Evolutionary conservation across 805 yeast species (phyloP), one percentile per base, ranked within the genome.

Genomic region (Zygotorulaspora florentina): DNA sequence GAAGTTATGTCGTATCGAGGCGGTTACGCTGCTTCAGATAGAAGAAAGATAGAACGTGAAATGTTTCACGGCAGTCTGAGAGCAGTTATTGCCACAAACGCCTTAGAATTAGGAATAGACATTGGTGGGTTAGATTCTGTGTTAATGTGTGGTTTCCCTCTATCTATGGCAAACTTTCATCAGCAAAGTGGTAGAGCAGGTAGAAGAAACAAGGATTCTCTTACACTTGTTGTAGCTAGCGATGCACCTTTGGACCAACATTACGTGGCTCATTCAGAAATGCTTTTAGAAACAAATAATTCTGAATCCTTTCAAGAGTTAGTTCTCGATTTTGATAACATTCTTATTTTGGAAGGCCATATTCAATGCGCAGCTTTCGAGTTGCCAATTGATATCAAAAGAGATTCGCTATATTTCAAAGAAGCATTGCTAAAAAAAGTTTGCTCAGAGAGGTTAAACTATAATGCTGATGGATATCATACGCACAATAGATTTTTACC

Each of bases 131-230:
- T 93, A 39, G 99, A 93, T 65, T 89, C 95, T 0, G 98, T 90
- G 0, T 67, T 93, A 2, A 80, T 89, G 69, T 87, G 95, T 58
- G 98, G 98, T 0, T 93, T 93, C 52, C 99, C 99, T 0, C 70
- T 80, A 16, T 85, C 96, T 43, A 74, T 89, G 48, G 82, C 95
- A 40, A 88, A 88, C 50, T 78, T 93, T 60, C 87, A 90, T 56
- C 99, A 93, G 66, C 99, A 93, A 60, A 84, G 93, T 70, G 99
- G 99, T 30, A 75, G 99, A 59, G 98, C 96, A 0, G 99, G 99
- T 13, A 74, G 99, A 62, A 80, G 96, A 53, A 79, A 76, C 42
- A 77, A 77, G 43, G 97, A 93, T 39, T 87, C 96, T 3, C 66
- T 93, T 59, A 91, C 96, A 0, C 68, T 93, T 3, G 80, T 85